Conservation (phyloP, 2,329 filamentous ascomycete species). For the Pseudofabraea citricarpa region DNA sequence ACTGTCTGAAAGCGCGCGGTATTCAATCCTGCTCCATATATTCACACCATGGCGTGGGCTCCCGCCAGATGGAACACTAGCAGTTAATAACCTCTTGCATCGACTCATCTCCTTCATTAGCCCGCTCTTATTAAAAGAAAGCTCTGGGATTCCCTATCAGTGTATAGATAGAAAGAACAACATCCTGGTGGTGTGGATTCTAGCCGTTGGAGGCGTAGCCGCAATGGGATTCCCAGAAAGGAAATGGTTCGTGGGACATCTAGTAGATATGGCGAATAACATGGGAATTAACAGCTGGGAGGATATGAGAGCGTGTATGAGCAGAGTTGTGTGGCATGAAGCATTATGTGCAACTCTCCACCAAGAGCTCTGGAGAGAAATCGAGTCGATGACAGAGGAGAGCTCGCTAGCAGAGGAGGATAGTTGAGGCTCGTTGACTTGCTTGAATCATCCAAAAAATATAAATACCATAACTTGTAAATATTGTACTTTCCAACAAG, state of each 20-base stretch:
- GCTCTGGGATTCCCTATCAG: background rate
- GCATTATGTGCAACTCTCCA: slow-evolving; percentile 4
- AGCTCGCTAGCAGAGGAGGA: too few relatives aligned
- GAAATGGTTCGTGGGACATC: slow-evolving; percentile 10
- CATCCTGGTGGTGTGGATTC: slow-evolving; percentile 8
- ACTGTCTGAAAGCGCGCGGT: slow-evolving; percentile 6
- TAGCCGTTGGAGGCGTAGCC: slow-evolving; percentile 8
- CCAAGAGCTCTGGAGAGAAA: slow-evolving; percentile 5
- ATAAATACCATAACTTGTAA: too few relatives aligned
- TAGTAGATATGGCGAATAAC: slow-evolving; percentile 6
- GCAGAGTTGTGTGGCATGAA: slow-evolving; percentile 10
- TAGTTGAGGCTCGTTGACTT: too few relatives aligned
- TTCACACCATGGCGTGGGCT: slow-evolving; percentile 10
- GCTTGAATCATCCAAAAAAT: too few relatives aligned
- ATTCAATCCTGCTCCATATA: slow-evolving; percentile 8
- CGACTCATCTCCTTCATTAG: slow-evolving; percentile 5
- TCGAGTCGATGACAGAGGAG: too few relatives aligned
- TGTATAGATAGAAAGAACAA: background rate
- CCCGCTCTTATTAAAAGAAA: background rate
- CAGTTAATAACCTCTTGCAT: slow-evolving; percentile 9
- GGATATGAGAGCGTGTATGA: slow-evolving; percentile 5
- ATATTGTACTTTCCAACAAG: too few relatives aligned
- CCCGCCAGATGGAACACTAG: slow-evolving; percentile 8
- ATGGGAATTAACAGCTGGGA: slow-evolving; percentile 8
- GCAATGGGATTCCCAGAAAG: slow-evolving; percentile 5